Base-by-base conservation (phyloP, 2,329 filamentous ascomycete species). In the Aspergillus vadensis region DNA sequence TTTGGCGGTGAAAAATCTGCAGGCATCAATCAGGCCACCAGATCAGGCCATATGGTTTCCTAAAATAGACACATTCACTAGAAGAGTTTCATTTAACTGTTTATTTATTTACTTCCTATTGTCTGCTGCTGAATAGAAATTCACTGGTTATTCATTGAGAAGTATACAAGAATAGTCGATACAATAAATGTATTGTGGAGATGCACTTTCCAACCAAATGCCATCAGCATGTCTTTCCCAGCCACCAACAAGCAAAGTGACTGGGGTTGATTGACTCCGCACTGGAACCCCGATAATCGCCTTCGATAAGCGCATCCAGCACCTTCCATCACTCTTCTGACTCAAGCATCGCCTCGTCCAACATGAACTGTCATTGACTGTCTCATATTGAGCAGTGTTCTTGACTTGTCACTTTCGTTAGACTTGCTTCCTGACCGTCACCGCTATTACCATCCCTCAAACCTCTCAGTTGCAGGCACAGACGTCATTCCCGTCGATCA, bases 1-100 rank as follows among this genome's bases (percentile, higher is more conserved):
- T 21, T 57, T 52, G 65, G 65, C 61, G 65, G 67, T 68, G 65
- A 69, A 60, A 30, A 55, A 56, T 57, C 32, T 56, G 51, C 56
- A 58, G 59, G 39, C 55, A 58, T 50, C 43, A 52, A 64, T 65
- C 64, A 66, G 62, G 57, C 64, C 64, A 66, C 54, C 49, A 21
- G 43, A 64, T 65, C 64, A 66, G 63, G 49, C 64, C 65, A 66
- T 65, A 53, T 23, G 51, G 21, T 43, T 53, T 19, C 41, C 41
- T 10, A 44, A 44, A 44, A 44, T 44, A 44, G 41, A 21, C 5
- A 19, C 41, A 15, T 19, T 44, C 9, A 19, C 41, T 21, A 15
- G 30, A 15, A 14, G 5, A 4, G 12, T 14, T 14, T 36, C 32
- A 14, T 5, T 5, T 14, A 14, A 36, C 32, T 36, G 32, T 36